Conservation (phyloP, 768 basidiomycete species). For the Calocera cornea region DNA sequence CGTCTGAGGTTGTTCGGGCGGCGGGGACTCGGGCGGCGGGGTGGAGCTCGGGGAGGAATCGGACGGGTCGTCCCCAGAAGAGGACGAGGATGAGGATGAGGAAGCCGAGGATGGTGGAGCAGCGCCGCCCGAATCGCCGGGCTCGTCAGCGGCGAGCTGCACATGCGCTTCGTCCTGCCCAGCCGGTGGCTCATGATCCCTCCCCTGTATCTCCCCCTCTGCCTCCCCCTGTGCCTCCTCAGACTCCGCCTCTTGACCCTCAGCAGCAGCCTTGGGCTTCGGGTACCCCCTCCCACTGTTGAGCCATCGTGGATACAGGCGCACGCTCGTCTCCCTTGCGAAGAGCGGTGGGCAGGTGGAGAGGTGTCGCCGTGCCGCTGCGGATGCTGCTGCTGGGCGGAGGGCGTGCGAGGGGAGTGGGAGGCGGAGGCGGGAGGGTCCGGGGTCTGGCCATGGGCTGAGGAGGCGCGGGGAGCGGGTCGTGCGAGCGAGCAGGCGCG, state of each 20-base stretch:
- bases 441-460: background rate
- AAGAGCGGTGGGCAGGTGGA: background rate
- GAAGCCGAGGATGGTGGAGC: background rate
- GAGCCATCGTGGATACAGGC: background rate
- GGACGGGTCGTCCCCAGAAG: background rate
- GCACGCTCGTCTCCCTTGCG: background rate
- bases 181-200: background rate
- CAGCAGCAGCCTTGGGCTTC: background rate
- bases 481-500: background rate
- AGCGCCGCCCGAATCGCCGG: background rate
- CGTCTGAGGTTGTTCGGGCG: slow-evolving; percentile 11
- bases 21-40: slow-evolving; percentile 25
- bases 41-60: slow-evolving; percentile 9
- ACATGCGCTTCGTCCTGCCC: background rate
- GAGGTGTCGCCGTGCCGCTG: background rate
- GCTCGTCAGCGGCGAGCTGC: too few relatives aligned
- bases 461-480: background rate
- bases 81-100: background rate
- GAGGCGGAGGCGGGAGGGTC: background rate
- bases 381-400: background rate
- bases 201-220: background rate
- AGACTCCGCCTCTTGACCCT: background rate
- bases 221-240: background rate
- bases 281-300: background rate
- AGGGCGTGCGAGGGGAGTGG: background rate